Percentiles rank a stretch among this genome's conserved stretches.
These are phyloP conservation scores for Marasmius oreades DNA, from an alignment of 1,284 basidiomycete species.

Conservation along the genomic window DNA sequence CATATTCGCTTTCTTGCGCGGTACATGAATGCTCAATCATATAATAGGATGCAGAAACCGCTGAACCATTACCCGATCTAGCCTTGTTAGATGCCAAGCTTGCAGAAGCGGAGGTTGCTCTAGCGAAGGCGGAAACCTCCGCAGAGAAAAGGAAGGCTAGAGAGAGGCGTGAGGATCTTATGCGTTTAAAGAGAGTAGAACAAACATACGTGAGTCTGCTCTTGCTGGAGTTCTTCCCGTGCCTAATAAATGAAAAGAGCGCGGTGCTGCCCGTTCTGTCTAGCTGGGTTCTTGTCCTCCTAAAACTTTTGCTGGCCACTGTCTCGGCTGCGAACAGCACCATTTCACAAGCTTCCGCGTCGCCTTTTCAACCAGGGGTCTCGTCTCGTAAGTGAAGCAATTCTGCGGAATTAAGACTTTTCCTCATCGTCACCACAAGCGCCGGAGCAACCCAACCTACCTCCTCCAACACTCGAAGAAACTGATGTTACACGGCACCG, in stretches of 20 bases:
- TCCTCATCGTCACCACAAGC: conserved; percentile 31
- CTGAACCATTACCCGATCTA: conserved; percentile 64
- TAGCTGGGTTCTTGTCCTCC: conserved; percentile 84
- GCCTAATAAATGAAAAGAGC: conserved; percentile 38
- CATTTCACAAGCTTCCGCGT: conserved; percentile 57
- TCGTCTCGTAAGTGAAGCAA: conserved; percentile 54
- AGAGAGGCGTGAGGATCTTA: conserved; percentile 74
- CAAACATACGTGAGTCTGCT: conserved; percentile 77
- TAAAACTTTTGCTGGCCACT: conserved; percentile 86
- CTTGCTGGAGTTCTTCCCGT: background rate
- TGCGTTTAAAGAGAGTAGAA: conserved; percentile 84
- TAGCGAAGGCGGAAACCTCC: conserved; percentile 49
- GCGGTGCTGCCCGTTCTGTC: conserved; percentile 80
- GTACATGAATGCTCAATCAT: background rate
- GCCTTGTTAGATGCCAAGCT: conserved; percentile 70
- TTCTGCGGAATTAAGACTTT: conserved; percentile 10
- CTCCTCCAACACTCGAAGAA: conserved; percentile 85
- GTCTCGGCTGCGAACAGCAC: conserved; percentile 72
- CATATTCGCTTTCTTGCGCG: conserved; percentile 3
- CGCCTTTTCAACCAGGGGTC: conserved; percentile 67
- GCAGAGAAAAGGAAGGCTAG: conserved; percentile 61
- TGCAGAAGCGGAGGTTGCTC: conserved; percentile 57
- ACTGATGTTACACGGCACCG: conserved; percentile 94
- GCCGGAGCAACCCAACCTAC: conserved; percentile 55
- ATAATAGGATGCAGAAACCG: conserved; percentile 51